phyloP scores from a whole-genome alignment of 768 basidiomycete genomes.

The Suillus luteus region DNA sequence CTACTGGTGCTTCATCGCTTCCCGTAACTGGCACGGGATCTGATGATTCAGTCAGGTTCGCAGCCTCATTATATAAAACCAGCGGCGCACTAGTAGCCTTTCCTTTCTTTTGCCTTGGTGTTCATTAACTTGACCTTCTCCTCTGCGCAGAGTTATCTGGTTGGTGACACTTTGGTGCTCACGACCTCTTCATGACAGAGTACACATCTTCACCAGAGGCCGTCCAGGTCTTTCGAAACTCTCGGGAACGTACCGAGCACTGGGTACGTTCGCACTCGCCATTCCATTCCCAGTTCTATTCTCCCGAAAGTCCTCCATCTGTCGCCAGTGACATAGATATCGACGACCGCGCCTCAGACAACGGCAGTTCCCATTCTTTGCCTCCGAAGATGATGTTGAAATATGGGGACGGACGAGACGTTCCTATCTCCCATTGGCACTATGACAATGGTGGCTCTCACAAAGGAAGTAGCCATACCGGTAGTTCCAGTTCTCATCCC shows the following conservation, averaged over 20 bases:
- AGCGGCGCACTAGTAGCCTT: constrained; percentile 6
- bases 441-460: constrained; percentile 25
- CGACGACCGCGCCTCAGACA: constrained; percentile 40
- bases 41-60: constrained; percentile 18
- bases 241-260: constrained; percentile 61
- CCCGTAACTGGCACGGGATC: constrained; percentile 29
- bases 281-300: constrained; percentile 42
- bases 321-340: constrained; percentile 42
- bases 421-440: constrained; percentile 57
- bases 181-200: constrained; percentile 54
- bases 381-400: constrained; percentile 76
- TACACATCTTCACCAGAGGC: constrained; percentile 62
- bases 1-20: constrained; percentile 11
- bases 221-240: constrained; percentile 54
- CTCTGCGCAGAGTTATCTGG: constrained; percentile 4
- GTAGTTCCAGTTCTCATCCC: constrained; percentile 24
- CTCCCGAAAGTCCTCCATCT: constrained; percentile 61
- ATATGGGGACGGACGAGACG: constrained; percentile 65
- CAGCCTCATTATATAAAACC: constrained; percentile 27
- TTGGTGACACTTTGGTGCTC: neutral
- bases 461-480: constrained; percentile 24
- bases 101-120: constrained; percentile 15
- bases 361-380: constrained; percentile 44
- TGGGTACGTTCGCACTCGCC: constrained; percentile 59
- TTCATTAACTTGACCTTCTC: constrained; percentile 8